Base-by-base conservation (phyloP, 768 basidiomycete species). In the Suillus placidus region DNA sequence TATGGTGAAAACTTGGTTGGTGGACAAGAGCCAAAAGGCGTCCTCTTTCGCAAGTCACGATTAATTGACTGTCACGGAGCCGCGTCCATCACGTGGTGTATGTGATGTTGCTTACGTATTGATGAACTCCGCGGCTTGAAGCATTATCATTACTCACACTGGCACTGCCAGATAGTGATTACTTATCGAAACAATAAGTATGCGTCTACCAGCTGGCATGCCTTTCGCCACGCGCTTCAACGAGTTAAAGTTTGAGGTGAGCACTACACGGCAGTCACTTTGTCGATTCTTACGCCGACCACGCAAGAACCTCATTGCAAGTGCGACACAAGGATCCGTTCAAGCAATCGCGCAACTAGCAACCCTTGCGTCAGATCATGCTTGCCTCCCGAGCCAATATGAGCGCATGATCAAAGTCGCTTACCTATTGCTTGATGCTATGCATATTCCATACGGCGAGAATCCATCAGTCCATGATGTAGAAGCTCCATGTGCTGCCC, bases 331-430 rank as follows among this genome's bases (percentile, higher is more conserved):
- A 32, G 45, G 67, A 4, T 68, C 73, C 26, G 49, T 69, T 18
- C 60, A 68, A 26, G 55, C 67, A 2, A 65, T 74, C 23, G 49
- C 60, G 45, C 62, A 60, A 34, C 68, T 76, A 12, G 60, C 66
- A 35, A 54, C 62, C 18, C 67, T 68, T 32, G 66, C 71, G n/a
- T 47, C 52, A 38, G 62, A 64, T 34, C 34, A 52, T 6, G 18
- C 64, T 62, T 73, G 73, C n/a, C 20, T 57, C 16, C 67, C 71
- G 0, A 20, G 35, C 8, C 75, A 76, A 60, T 75, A 70, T 55
- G 64, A 71, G 34, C 69, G 64, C 40, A 67, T 76, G 40, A 23
- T 73, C 9, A 58, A 70, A 42, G 45, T 69, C 26, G 63, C 74
- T 61, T 76, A 68, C 54, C 55, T 69, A 18, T 66, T 72, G 12